Evolutionary conservation across 2,329 filamentous ascomycete genomes (phyloP), one percentile per base, ranked within the genome.

Genomic region (Beauveria asiatica): DNA sequence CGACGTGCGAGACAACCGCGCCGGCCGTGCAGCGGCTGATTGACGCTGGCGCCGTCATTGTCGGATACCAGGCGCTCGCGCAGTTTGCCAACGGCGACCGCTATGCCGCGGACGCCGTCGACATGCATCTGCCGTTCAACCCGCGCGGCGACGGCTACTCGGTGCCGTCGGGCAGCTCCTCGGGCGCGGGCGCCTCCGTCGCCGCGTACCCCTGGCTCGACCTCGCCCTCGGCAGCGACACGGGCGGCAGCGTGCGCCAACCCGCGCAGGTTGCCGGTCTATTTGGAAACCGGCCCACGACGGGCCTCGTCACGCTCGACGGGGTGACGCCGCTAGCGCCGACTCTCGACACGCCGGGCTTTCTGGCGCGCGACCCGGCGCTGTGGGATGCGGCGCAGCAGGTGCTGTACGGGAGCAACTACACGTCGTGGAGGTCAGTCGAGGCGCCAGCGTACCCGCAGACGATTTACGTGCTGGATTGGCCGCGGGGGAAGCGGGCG

Each of bases 21-120:
- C 68, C 77, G 1, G 71, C 77, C 0, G 74, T 87, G 0, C 79
- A 84, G 62, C 74, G 76, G 5, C 70, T 87, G 3, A 76, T 86
- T 27, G 78, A 85, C 64, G 76, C 78, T 3, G 84, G 84, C 5
- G 83, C 80, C 0, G 66, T 77, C 3, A 62, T 79, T 4, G 69
- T 79, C 5, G 76, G 77, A 3, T 77, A 76, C 64, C 73, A 73
- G 63, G 74, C 72, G 54, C 71, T 74, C 1, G 70, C 71, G 16
- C 74, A 77, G 61, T 78, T 79, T 62, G 76, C 76, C 13, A 67
- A 71, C 49, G 64, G 64, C 9, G 67, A 70, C 61, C 65, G 65
- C 3, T 74, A 78, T 3, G 81, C 78, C 1, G 75, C 74, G 0
- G 79, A 83, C 60, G 77, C 16, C 30, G 63, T 69, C 5, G 66